phyloP scores from a whole-genome alignment of 768 basidiomycete genomes.

The Tulasnella sp. region DNA sequence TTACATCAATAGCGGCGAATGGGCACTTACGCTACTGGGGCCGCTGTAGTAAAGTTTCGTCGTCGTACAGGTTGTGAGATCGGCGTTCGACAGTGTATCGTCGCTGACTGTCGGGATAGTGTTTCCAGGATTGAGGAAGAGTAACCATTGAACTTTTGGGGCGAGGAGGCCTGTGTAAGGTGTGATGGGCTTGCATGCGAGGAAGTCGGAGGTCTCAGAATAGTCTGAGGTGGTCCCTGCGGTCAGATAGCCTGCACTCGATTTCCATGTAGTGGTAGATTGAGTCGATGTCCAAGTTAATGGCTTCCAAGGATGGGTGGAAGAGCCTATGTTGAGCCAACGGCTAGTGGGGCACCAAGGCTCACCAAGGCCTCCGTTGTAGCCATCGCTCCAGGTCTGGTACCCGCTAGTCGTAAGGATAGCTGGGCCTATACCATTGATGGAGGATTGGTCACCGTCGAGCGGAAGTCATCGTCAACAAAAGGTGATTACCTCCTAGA shows the following conservation, averaged over 20 bases:
- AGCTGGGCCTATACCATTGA: background rate
- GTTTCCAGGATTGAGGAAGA: background rate
- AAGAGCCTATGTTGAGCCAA: background rate
- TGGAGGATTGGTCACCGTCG: background rate
- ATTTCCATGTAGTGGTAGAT: constrained; percentile 4
- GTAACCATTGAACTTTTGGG: background rate
- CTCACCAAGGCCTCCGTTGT: background rate
- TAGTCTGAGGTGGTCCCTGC: background rate
- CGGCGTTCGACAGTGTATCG: constrained; percentile 20
- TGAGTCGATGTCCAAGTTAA: background rate
- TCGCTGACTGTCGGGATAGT: background rate
- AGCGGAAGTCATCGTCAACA: background rate
- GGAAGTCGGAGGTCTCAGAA: constrained; percentile 1
- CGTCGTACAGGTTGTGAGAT: background rate
- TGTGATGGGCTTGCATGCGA: constrained; percentile 11
- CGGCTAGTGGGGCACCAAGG: background rate
- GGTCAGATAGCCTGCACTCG: background rate
- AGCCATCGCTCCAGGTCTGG: background rate
- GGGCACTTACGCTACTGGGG: no score
- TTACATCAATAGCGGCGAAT: no score
- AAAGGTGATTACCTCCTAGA: background rate
- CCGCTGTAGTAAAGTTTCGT: background rate
- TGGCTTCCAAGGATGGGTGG: background rate
- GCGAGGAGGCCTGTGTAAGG: background rate
- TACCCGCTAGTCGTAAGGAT: background rate